Percentiles rank a stretch among this genome's conserved stretches.
phyloP scores from a whole-genome alignment of 2,329 filamentous ascomycete genomes.

The Fusarium torulosum region DNA sequence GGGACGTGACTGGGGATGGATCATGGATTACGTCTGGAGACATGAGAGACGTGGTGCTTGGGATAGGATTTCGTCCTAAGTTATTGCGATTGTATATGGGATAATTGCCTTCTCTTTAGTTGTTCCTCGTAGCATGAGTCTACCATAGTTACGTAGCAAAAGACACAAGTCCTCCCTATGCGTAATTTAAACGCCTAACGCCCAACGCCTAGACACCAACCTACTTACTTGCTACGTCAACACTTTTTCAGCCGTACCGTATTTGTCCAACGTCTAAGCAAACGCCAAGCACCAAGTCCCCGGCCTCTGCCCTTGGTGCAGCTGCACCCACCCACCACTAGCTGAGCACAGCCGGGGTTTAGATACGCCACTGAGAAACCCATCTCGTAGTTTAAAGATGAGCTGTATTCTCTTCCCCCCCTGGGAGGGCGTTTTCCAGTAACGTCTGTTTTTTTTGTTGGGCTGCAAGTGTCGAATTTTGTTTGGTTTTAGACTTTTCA shows the following conservation, averaged over 20 bases:
- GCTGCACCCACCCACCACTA: constrained; percentile 9
- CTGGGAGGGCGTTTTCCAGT: too few relatives aligned
- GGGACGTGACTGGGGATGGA: background rate
- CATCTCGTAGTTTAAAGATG: constrained; percentile 23
- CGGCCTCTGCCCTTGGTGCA: constrained; percentile 6
- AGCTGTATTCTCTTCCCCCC: background rate
- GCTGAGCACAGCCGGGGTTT: constrained; percentile 18
- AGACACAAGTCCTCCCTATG: background rate
- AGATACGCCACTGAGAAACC: constrained; percentile 23
- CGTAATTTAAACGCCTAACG: background rate
- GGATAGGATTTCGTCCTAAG: background rate
- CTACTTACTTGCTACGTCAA: constrained; percentile 9
- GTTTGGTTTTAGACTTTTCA: background rate
- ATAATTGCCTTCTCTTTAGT: too few relatives aligned
- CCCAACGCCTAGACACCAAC: background rate
- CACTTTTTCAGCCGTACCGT: constrained; percentile 30
- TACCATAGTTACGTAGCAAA: background rate
- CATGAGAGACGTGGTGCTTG: too few relatives aligned
- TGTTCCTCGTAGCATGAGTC: too few relatives aligned
- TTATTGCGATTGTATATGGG: too few relatives aligned
- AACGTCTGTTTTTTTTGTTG: too few relatives aligned
- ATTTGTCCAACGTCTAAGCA: constrained; percentile 10
- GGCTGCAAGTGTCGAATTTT: too few relatives aligned
- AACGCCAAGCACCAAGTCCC: constrained; percentile 1
- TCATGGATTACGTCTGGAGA: constrained; percentile 21